Base-by-base conservation (phyloP, 441 rosid species). In the Euphorbia schlechtendalii region DNA sequence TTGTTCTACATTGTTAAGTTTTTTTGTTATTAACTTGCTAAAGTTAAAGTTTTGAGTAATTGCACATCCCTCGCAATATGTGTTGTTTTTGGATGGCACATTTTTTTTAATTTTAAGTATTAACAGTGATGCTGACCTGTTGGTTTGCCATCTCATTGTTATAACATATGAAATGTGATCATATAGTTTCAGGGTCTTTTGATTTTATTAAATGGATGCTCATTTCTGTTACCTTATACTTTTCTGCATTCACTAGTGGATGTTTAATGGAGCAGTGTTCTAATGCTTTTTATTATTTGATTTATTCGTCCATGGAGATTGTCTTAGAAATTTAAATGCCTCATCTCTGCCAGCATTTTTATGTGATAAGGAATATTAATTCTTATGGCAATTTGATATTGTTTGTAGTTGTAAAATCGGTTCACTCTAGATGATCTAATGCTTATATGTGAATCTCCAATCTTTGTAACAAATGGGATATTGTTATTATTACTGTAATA, bases 81-180 rank as follows among this genome's bases (percentile, higher is more conserved):
- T 51, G 2, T 40, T 4, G 2, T 24, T 25, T 8, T 27, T 12
- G 27, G 15, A n/a, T 61, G 20, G 15, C 18, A 18, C 17, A 1
- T n/a, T 21, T 21, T 0, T 10, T 5, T 57, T 17, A n/a, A 36
- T 20, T 41, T 45, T 66, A 56, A 66, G 32, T 28, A 20, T 7
- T 46, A 56, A 20, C 1, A 13, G 21, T 32, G 28, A 56, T 32
- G 18, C 14, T 6, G 1, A 27, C 5, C 21, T 32, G 52, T 65
- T 69, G 17, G 2, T 30, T 34, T 13, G 56, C 8, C 28, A 45
- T 40, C 55, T 57, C 10, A 46, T 30, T 57, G 63, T 28, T 66
- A 22, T 15, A 22, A 64, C 18, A 52, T 9, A 21, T 8, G 68
- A 52, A 41, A 4, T 54, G 21, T n/a, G 28, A 53, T 64, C 5